Conservation (phyloP, 2,329 filamentous ascomycete species). For the Aspergillus japonicus region DNA sequence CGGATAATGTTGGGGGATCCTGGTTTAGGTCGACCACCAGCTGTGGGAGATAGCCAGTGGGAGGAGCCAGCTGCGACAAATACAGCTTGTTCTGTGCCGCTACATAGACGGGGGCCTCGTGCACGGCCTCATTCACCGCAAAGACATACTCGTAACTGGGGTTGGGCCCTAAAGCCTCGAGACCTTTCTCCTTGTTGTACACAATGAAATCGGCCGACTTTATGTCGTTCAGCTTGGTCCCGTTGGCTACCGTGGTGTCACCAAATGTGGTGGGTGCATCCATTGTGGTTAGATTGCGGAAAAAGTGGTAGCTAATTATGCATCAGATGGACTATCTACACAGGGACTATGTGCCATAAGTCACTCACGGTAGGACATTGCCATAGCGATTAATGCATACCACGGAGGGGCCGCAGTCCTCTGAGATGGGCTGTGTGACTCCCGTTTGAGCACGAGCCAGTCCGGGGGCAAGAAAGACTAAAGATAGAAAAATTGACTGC, state of each 20-base stretch:
- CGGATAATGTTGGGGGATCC: slow-evolving; percentile 40
- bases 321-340: slow-evolving; percentile 17
- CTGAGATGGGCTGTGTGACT: slow-evolving; percentile 29
- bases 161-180: slow-evolving; percentile 37
- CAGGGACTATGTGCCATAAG: neutral
- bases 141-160: slow-evolving; percentile 42
- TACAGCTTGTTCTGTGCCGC: slow-evolving; percentile 43
- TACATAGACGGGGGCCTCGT: slow-evolving; percentile 47
- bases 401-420: slow-evolving; percentile 31
- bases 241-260: slow-evolving; percentile 35
- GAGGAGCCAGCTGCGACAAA: slow-evolving; percentile 39
- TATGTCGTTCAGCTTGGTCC: slow-evolving; percentile 32
- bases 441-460: slow-evolving; percentile 25
- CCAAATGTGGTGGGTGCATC: slow-evolving; percentile 27
- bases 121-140: slow-evolving; percentile 37
- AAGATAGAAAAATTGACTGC: neutral
- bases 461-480: slow-evolving; percentile 9
- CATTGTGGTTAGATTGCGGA: slow-evolving; percentile 30
- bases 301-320: slow-evolving; percentile 39
- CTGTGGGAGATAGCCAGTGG: slow-evolving; percentile 39
- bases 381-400: slow-evolving; percentile 43
- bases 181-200: slow-evolving; percentile 37
- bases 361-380: slow-evolving; percentile 23
- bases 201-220: slow-evolving; percentile 39
- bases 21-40: slow-evolving; percentile 46